Conservation (phyloP, 2,329 filamentous ascomycete genomes). For the Phoma sp. region DNA sequence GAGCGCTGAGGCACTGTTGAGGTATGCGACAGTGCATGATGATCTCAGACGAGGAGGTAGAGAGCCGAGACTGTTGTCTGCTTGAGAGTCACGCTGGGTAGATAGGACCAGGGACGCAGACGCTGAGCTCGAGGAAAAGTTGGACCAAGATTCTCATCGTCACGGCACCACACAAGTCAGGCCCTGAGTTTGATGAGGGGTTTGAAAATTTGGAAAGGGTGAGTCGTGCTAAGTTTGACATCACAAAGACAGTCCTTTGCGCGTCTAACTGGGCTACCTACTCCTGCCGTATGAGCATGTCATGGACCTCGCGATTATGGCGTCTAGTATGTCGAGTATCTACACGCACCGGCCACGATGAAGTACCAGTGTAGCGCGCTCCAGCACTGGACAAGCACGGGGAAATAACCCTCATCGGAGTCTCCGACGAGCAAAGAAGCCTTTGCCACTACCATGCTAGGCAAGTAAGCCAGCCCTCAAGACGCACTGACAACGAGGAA, state of each 20-base stretch:
- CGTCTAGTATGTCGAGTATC: background rate
- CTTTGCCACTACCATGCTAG: background rate
- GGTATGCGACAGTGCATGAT: no score
- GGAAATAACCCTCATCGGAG: background rate
- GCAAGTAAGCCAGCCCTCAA: background rate
- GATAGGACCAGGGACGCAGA: no score
- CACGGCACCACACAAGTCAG: background rate
- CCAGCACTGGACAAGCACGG: background rate
- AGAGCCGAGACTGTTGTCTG: no score
- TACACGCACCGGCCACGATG: background rate
- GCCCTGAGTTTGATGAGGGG: background rate
- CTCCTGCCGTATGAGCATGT: background rate
- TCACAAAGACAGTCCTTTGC: background rate
- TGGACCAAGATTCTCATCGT: no score
- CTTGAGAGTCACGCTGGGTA: no score
- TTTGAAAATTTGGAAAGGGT: background rate
- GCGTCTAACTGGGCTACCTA: no score
- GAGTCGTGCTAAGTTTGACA: background rate
- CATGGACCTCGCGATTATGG: background rate
- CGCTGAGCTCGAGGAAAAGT: no score
- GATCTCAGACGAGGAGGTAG: no score
- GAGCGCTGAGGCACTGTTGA: background rate
- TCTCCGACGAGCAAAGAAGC: background rate
- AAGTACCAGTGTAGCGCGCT: background rate
- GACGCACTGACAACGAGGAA: background rate